Base-by-base conservation (phyloP, 23 red algal genomes). In the Gracilaria gracilis region DNA sequence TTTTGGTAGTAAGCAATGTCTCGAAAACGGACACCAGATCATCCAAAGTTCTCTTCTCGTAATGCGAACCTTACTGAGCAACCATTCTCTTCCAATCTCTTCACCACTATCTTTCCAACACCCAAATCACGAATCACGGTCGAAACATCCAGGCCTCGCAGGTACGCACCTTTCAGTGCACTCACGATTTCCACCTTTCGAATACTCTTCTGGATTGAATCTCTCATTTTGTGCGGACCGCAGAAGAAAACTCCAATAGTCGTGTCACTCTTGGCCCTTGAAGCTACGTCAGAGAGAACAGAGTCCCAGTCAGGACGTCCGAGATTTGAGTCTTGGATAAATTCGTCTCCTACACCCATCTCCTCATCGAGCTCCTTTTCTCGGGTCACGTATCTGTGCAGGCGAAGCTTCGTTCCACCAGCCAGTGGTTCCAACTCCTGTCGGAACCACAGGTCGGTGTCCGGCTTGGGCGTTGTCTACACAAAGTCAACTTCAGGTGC, bases 301-400 rank as follows among this genome's bases (percentile, higher is more conserved):
- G 29, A 28, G 29, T 85, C 81, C 87, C 87, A 96, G 24, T 93
- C 78, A 5, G 88, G 95, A n/a, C 95, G 88, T 17, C 85, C 85
- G 62, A 64, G 49, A 31, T 75, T 75, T 24, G 72, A 53, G 1
- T 59, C 57, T 16, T 58, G 67, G 19, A 75, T 85, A 23, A 80
- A 76, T 38, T 81, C 83, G 51, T 54, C 31, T 0, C 54, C 78
- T 11, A 39, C 27, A 15, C 75, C 74, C 73, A 70, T 74, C 27
- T 77, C 72, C 38, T 25, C 72, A 21, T 87, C 84, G 1, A 87
- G 24, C 36, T 75, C 46, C 67, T 87, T 87, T 19, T 67, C 79
- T 20, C 92, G 50, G 0, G 92, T 94, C 3, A 94, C 77, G 39
- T 82, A 94, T 27, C 92, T 49, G 42, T 94, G 92, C 59, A 94